A percentile compares a stretch with the other conserved stretches of the same genome.
Conservation (phyloP, 257 asterid species). For the Ilex asprella region DNA sequence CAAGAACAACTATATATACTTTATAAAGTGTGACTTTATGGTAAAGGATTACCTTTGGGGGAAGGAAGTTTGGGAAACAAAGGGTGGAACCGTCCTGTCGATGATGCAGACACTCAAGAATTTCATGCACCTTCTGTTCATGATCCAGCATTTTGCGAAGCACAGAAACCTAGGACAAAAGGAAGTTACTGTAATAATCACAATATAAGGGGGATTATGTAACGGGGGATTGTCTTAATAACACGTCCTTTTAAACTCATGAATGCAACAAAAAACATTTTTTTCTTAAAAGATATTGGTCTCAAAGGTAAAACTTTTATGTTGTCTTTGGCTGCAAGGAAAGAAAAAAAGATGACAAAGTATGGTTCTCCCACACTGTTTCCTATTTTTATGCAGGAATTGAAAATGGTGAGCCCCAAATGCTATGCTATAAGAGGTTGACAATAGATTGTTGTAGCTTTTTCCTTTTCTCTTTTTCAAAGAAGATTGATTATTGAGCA, state of each 20-base stretch:
- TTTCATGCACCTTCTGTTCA: constrained; percentile 66
- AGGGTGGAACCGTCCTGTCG: constrained; percentile 39
- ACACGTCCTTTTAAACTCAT: no score
- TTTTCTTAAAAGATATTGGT: no score
- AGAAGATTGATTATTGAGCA: no score
- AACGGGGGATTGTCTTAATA: neutral
- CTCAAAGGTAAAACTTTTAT: neutral
- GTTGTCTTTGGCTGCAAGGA: neutral
- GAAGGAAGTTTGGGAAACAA: constrained; percentile 57
- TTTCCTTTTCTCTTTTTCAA: no score
- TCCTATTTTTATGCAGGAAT: no score
- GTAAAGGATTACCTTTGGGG: constrained; percentile 45
- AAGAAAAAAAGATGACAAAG: neutral
- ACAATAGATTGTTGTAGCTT: no score
- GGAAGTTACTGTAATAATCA: neutral
- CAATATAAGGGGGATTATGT: neutral
- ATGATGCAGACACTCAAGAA: constrained; percentile 43
- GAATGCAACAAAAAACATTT: no score
- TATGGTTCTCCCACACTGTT: no score
- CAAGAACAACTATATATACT: no score
- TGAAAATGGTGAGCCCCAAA: no score
- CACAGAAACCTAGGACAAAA: constrained; percentile 35
- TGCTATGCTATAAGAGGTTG: no score
- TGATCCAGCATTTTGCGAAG: constrained; percentile 68
- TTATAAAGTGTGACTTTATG: no score